phyloP scores from a whole-genome alignment of 1,139 yeast species.

The Geotrichum bryndzae region DNA sequence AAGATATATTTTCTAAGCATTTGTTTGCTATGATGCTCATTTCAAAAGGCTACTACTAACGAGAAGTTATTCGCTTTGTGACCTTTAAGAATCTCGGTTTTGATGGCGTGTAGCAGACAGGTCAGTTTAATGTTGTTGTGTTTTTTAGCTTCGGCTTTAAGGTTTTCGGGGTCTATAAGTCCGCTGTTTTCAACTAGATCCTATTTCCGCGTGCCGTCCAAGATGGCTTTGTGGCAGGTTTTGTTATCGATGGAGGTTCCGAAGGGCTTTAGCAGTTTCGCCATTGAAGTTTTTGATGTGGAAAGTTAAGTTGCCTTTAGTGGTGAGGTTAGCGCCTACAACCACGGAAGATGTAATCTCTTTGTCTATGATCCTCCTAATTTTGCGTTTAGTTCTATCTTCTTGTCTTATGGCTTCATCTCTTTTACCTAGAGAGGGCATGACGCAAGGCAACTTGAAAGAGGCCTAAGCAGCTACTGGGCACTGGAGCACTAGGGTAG shows the following conservation, averaged over 20 bases:
- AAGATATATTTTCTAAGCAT: too few relatives aligned
- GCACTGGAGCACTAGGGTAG: too few relatives aligned
- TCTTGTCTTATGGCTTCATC: neutral
- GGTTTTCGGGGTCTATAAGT: neutral
- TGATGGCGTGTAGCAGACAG: neutral
- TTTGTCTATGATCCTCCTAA: neutral
- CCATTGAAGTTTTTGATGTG: neutral
- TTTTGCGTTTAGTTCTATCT: neutral
- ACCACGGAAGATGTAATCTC: neutral
- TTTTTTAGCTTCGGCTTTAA: neutral
- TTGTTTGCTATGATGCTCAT: neutral
- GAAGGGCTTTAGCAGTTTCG: neutral
- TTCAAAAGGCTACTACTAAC: neutral
- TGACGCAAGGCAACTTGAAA: neutral
- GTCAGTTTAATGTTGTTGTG: neutral
- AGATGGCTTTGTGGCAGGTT: neutral
- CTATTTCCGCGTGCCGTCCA: neutral
- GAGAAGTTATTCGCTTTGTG: neutral
- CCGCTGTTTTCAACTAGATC: neutral
- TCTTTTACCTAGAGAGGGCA: neutral
- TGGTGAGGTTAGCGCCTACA: neutral
- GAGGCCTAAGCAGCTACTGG: too few relatives aligned
- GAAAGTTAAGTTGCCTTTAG: neutral
- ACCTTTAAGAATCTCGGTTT: neutral
- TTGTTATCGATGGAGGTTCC: neutral